phyloP scores from a whole-genome alignment of 768 basidiomycete genomes.

The Psilocybe azurescens region DNA sequence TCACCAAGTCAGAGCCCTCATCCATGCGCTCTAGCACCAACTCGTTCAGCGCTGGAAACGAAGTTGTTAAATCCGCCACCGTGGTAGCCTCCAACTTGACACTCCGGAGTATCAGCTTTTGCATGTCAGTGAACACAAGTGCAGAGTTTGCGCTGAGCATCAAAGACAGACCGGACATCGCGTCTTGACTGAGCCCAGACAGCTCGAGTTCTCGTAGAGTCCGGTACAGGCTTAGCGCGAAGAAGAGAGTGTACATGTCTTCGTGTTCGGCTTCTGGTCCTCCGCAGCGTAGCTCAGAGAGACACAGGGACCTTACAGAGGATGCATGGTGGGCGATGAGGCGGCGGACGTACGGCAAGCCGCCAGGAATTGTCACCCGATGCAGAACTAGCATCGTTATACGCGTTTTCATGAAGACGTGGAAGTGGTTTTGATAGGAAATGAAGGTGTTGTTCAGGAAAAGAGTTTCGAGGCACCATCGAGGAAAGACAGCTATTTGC shows the following conservation, averaged over 20 bases:
- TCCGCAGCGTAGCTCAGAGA: constrained; percentile 9
- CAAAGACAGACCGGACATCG: background rate
- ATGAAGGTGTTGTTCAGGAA: constrained; percentile 1
- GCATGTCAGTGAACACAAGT: background rate
- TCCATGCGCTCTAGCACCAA: constrained; percentile 1
- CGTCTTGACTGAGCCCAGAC: background rate
- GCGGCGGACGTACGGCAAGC: constrained; percentile 2
- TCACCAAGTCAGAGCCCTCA: background rate
- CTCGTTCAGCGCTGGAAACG: background rate
- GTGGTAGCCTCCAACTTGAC: background rate
- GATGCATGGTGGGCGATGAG: background rate
- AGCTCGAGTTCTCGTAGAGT: constrained; percentile 6
- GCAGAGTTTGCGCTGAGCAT: background rate
- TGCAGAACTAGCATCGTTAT: constrained; percentile 5
- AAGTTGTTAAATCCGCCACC: background rate
- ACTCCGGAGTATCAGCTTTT: background rate
- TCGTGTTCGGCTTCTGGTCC: background rate
- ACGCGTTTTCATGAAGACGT: constrained; percentile 9
- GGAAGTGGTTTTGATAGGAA: constrained; percentile 11
- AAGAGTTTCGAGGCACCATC: constrained; percentile 1
- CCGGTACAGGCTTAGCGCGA: constrained; percentile 5
- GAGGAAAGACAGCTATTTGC: constrained; percentile 5
- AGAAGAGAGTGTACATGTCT: constrained; percentile 10
- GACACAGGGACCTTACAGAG: constrained; percentile 1
- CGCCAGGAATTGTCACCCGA: constrained; percentile 8